phyloP scores from a whole-genome alignment of 2,329 filamentous ascomycete species.

The Amesomyces nigricolor region DNA sequence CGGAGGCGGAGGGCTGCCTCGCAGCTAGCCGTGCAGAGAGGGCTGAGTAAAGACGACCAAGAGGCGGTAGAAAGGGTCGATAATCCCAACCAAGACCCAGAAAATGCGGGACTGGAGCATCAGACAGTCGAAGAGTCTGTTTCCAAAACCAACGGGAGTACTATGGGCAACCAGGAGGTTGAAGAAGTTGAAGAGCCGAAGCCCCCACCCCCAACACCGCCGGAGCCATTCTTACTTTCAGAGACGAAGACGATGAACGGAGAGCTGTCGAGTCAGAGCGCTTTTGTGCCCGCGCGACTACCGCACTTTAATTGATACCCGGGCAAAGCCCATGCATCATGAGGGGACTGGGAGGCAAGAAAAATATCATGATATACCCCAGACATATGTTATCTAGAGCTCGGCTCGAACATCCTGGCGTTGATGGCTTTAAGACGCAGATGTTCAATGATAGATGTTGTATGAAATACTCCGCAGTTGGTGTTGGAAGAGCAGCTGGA shows the following conservation, averaged over 20 bases:
- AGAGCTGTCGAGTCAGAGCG: slow-evolving; percentile 12
- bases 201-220: neutral
- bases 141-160: neutral
- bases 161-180: slow-evolving; percentile 7
- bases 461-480: slow-evolving; percentile 3
- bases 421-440: neutral
- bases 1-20: slow-evolving; percentile 48
- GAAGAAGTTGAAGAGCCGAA: slow-evolving; percentile 14
- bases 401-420: neutral
- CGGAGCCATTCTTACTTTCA: neutral
- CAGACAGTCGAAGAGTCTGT: neutral
- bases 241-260: slow-evolving; percentile 10
- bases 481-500: no score
- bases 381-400: neutral
- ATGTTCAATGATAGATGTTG: slow-evolving; percentile 5
- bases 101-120: neutral
- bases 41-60: slow-evolving; percentile 36
- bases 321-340: neutral
- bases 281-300: slow-evolving; percentile 54
- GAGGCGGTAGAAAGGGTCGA: slow-evolving; percentile 32
- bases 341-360: neutral
- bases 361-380: neutral
- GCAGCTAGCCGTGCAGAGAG: slow-evolving; percentile 45
- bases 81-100: slow-evolving; percentile 30
- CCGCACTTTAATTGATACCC: slow-evolving; percentile 46